Base-by-base conservation (phyloP, 352 stramenopile species). In the Phytophthora pseudosyringae region DNA sequence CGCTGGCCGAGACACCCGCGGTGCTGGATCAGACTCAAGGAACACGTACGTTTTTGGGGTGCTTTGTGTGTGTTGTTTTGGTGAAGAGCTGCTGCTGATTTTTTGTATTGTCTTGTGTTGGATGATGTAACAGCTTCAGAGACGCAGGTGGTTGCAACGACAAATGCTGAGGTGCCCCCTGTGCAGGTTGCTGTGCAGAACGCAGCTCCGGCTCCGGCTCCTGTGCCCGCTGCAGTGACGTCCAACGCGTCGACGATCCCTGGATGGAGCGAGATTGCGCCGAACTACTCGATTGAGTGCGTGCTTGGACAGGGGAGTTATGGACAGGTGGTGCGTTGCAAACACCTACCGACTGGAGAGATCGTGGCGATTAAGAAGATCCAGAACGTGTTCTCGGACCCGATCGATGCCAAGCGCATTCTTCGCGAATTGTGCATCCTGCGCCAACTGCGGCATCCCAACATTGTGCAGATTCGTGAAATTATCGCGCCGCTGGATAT, bases 301-400 rank as follows among this genome's bases (percentile, higher is more conserved):
- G 84, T 95, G 48, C 72, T 95, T 12, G 87, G 87, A 9, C 87
- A 95, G 53, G 87, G 87, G 60, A 93, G 83, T 54, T 95, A 95
- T 44, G 87, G 87, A 53, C 87, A 95, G 68, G 87, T 95, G 21
- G 83, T 95, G 50, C 85, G 87, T 26, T 94, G 85, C 75, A 95
- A 95, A 61, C 87, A 95, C 61, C 39, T 94, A n/a, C 81, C 87
- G 16, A 94, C 87, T n/a, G 85, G 85, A 21, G 87, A 95, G 59
- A 88, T 95, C 59, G 87, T 95, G 44, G 87, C 87, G 6, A 95
- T 95, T 66, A 95, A 95, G 74, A 93, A 93, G 65, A 94, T 94
- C 57, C 85, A 94, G 58, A 95, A 95, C 51, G 87, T 95, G 9
- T 95, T 95, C 50, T 91, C 87, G 11, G 87, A 95, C 35, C 87